Percentiles rank a stretch among this genome's conserved stretches.
Evolutionary conservation across 306 rosid genomes (phyloP).

Genomic region (Urtica urens): DNA sequence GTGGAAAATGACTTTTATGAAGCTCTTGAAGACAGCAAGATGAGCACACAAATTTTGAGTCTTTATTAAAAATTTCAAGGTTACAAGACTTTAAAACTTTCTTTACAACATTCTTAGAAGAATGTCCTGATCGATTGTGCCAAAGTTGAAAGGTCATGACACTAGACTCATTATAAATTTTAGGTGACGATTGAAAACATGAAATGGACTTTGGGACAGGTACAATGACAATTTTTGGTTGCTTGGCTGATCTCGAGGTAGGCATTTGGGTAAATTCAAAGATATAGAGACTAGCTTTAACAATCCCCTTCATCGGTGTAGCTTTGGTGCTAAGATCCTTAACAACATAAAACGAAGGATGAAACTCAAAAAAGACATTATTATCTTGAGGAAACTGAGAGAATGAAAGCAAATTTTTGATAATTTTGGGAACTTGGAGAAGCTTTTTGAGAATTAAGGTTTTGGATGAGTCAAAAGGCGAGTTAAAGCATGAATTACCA

Average conservation of each 20-base stretch:
- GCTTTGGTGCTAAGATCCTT: background rate
- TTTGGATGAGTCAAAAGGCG: background rate
- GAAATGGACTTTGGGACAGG: too few relatives aligned
- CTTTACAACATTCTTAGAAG: too few relatives aligned
- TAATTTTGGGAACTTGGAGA: background rate
- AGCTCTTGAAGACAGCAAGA: background rate
- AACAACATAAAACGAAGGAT: background rate
- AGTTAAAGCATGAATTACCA: background rate
- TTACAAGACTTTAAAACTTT: background rate
- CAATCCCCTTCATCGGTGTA: background rate
- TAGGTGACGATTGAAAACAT: background rate
- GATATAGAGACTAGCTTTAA: background rate
- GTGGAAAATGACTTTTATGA: background rate
- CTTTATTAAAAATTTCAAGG: background rate
- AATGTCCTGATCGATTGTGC: too few relatives aligned
- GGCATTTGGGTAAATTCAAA: background rate
- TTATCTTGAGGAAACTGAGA: background rate
- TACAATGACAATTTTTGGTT: too few relatives aligned
- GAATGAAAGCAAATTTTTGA: background rate
- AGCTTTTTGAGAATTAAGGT: background rate
- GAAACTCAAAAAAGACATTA: background rate
- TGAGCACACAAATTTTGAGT: background rate
- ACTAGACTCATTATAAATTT: background rate
- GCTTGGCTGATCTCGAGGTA: background rate
- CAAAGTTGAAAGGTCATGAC: too few relatives aligned